Conservation (phyloP, 805 yeast genomes). For the Alloascoidea africana region DNA sequence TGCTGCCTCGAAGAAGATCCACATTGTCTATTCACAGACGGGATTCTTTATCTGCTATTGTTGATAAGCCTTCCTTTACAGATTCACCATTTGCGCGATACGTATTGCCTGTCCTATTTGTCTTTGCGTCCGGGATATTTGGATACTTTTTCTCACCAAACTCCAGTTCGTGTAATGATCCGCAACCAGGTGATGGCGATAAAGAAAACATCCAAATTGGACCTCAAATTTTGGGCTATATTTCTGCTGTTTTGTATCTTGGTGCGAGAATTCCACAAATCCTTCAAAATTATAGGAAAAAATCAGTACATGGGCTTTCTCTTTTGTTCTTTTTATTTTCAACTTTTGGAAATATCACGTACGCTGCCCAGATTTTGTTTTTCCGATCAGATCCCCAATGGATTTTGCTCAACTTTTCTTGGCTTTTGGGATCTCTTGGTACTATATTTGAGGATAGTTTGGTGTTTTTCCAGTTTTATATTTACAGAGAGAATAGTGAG, state of each 20-base stretch:
- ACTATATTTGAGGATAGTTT: slow-evolving; percentile 57
- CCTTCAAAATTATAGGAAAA: slow-evolving; percentile 58
- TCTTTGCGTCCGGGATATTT: slow-evolving; percentile 41
- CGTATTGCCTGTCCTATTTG: slow-evolving; percentile 45
- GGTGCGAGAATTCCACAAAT: slow-evolving; percentile 81
- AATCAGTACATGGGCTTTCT: slow-evolving; percentile 77
- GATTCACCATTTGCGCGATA: slow-evolving; percentile 30
- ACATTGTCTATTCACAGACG: slow-evolving; percentile 17
- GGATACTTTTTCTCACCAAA: slow-evolving; percentile 41
- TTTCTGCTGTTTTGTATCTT: slow-evolving; percentile 52
- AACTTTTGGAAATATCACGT: slow-evolving; percentile 60
- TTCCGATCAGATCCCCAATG: slow-evolving; percentile 49
- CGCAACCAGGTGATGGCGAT: slow-evolving; percentile 11
- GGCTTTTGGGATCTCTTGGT: slow-evolving; percentile 71
- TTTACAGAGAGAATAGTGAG: slow-evolving; percentile 29
- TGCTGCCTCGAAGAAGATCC: slow-evolving; percentile 11
- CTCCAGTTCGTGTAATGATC: slow-evolving; percentile 12
- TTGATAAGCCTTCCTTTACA: slow-evolving; percentile 27
- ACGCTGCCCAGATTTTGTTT: slow-evolving; percentile 56
- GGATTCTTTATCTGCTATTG: slow-evolving; percentile 37
- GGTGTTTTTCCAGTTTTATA: slow-evolving; percentile 53
- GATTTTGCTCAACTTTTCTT: slow-evolving; percentile 46
- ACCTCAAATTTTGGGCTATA: slow-evolving; percentile 57
- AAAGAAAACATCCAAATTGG: slow-evolving; percentile 21
- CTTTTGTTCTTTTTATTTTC: slow-evolving; percentile 65